Evolutionary conservation across 2,329 filamentous ascomycete species (phyloP), one percentile per base, ranked within the genome.

Genomic region (Fusarium stilboides): DNA sequence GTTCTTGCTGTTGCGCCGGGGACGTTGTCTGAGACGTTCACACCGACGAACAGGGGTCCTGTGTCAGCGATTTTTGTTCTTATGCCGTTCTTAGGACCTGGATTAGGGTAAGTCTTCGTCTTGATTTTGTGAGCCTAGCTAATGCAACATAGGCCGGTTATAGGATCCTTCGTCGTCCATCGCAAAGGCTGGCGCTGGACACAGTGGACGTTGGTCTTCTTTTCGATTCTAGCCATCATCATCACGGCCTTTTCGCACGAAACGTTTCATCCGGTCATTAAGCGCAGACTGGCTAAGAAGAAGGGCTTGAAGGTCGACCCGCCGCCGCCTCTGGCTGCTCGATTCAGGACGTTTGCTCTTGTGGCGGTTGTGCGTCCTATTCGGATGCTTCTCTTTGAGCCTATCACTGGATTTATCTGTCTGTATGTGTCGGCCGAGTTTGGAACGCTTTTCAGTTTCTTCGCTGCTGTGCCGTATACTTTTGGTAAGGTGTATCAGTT

Each of bases 351-450:
- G 2, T 84, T 86, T 59, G 62, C 83, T 5, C 77, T 81, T 0
- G 76, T 82, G 1, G 81, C 83, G 3, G 74, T 87, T 2, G 62
- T 86, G 17, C 80, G 87, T 13, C 88, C 88, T 0, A 19, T 89
- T 1, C 82, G 84, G 44, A 89, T 92, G 82, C 80, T 91, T 9
- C 73, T 89, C 40, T 84, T 85, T 2, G 89, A 92, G 70, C 89
- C 89, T 4, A 89, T 92, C 37, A 85, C 91, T 3, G 84, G 85
- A 13, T 87, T 89, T 56, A 76, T 83, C 37, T 83, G 81, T 42
- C 71, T 88, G 1, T 88, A 87, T 68, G 80, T 84, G 0, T 78
- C 85, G 0, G 84, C 82, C 69, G 81, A 83, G 53, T 88, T 87
- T 56, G 85, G 82, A 6, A 84, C 85, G 0, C 77, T 87, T 1